Evolutionary conservation across 2,329 filamentous ascomycete genomes (phyloP), one percentile per base, ranked within the genome.

Genomic region (Scedosporium boydii): DNA sequence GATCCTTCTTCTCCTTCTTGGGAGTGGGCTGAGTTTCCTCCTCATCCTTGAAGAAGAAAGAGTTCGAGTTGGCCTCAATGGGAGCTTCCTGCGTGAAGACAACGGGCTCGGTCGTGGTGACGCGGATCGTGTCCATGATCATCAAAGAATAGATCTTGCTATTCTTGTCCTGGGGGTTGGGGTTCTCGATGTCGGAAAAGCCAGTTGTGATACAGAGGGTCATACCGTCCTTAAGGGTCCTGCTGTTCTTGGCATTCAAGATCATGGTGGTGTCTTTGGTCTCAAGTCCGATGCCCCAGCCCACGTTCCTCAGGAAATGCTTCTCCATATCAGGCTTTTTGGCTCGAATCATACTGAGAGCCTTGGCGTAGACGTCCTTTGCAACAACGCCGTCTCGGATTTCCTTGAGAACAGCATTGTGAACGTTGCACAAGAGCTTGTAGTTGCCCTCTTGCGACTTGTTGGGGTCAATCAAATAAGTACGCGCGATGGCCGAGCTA

Each of bases 11-110:
- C 69, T 93, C 87, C 75, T 96, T 96, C 68, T 95, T 96, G n/a
- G 91, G 89, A 9, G 89, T 84, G 38, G 90, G 89, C 73, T 91
- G 87, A 66, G 91, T 86, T 67, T 96, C 90, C 71, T 96, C 91
- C 65, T 96, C 92, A 68, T 98, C 93, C 72, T 96, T 96, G 80
- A 99, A 99, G 77, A 97, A 98, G 80, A 99, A 99, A 0, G 93
- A 96, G 46, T 93, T 93, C 3, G 92, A 92, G 70, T 98, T 95
- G 64, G 96, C 85, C 70, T 96, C 93, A 29, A 90, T 90, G 2
- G 93, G 87, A 0, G 93, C 93, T 71, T 97, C 93, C 64, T 91
- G 92, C 18, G 95, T 99, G 76, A 99, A 98, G 29, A 97, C 87
- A 38, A 92, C 88, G 0, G 89, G 84, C 59, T 96, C 91, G n/a